Base-by-base conservation (phyloP, 768 basidiomycete species). In the Hortiboletus campestris region DNA sequence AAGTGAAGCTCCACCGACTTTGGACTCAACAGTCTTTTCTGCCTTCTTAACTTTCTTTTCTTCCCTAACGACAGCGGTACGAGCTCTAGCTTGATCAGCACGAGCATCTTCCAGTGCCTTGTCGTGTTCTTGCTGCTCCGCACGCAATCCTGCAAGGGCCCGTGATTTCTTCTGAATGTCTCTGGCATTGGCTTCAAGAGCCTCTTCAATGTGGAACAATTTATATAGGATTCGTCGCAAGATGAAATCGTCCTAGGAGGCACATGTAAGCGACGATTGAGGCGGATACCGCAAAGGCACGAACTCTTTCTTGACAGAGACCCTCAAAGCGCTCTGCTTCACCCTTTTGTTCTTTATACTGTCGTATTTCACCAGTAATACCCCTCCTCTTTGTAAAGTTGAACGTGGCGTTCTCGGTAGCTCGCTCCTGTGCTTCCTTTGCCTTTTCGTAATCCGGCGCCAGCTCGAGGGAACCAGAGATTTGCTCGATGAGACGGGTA, bases 261-360 rank as follows among this genome's bases (percentile, higher is more conserved):
- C 46, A 48, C 29, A 51, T 53, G 60, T 58, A 38, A 61, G 57
- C n/a, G 7, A 46, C 19, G 14, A 17, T 7, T 12, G 38, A 10
- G 25, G 31, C 3, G 5, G 1, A 20, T 17, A 19, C 29, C 9
- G 12, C 7, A 28, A 51, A 32, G 13, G 2, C 6, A 75, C 85
- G 32, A 40, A 93, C 93, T 69, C 81, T 77, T 63, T 94, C 86
- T 51, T 88, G 76, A 63, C 83, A 82, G 14, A 98, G 75, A 9
- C 76, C 77, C 69, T 94, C 89, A 63, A 95, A 98, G 41, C 88
- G 78, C 61, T 92, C 90, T 5, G 94, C 93, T 68, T 98, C 96
- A 6, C 82, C 84, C 72, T 95, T 94, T 74, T 98, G 97, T 68
- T 98, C 94, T 75, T 93, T 94, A 74, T 95, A 98, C 66, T 96